Evolutionary conservation across 257 asterid genomes (phyloP).

Genomic region (Ilex aquifolium): DNA sequence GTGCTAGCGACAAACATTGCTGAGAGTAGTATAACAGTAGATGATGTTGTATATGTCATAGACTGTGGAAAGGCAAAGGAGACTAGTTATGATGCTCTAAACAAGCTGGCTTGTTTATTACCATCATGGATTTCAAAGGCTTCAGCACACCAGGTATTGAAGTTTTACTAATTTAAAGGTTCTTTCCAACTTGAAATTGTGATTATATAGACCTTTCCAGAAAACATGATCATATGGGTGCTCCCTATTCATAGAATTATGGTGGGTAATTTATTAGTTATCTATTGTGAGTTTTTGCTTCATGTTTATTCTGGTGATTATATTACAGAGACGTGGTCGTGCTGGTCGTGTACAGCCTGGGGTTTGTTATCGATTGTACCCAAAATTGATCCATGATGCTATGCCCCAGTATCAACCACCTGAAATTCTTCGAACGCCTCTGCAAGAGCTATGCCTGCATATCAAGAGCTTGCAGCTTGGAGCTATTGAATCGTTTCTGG

Average conservation of each 20-base stretch:
- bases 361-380: slow-evolving; percentile 83
- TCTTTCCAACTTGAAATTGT: not conserved
- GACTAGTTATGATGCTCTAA: slow-evolving; percentile 96
- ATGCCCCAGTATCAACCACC: slow-evolving; percentile 93
- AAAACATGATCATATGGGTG: no score
- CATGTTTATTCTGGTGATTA: slow-evolving; percentile 14
- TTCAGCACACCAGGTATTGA: slow-evolving; percentile 87
- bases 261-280: not conserved
- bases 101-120: slow-evolving; percentile 86
- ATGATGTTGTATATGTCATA: slow-evolving; percentile 87
- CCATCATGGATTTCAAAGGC: slow-evolving; percentile 99
- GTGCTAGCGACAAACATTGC: slow-evolving; percentile 96
- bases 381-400: slow-evolving; percentile 73
- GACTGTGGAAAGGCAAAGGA: slow-evolving; percentile 99
- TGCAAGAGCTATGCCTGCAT: slow-evolving; percentile 94
- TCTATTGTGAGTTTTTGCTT: not conserved
- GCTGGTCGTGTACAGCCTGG: slow-evolving; percentile 99
- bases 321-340: slow-evolving; percentile 91
- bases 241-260: no score
- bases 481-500: slow-evolving; percentile 55
- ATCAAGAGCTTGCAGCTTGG: slow-evolving; percentile 91
- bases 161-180: not conserved
- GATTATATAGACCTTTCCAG: no score
- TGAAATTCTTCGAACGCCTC: slow-evolving; percentile 96
- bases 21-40: slow-evolving; percentile 96